Percentiles rank a stretch among this genome's conserved stretches.
phyloP scores from a whole-genome alignment of 352 stramenopile species.

The Lagenidium sp. region DNA sequence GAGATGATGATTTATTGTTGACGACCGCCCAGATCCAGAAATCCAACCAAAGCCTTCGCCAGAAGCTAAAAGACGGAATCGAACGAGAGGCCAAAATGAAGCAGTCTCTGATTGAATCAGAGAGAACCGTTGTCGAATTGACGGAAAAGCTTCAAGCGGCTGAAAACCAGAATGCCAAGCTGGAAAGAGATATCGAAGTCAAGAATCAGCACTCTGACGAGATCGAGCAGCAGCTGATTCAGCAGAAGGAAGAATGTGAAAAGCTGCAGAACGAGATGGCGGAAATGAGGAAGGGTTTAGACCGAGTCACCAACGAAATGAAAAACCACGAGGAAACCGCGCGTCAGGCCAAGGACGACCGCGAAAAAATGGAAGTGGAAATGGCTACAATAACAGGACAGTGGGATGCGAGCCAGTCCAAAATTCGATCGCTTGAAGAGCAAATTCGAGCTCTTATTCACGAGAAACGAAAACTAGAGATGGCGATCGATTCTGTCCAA shows the following conservation, averaged over 20 bases:
- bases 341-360: slow-evolving; percentile 2
- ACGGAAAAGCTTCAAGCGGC: slow-evolving; percentile 5
- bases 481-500: slow-evolving; percentile 10
- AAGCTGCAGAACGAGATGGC: slow-evolving; percentile 7
- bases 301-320: no score
- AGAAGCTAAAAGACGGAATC: slow-evolving; percentile 3
- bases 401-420: slow-evolving; percentile 1
- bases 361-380: slow-evolving; percentile 4
- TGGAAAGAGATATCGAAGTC: slow-evolving; percentile 4
- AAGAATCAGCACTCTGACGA: neutral
- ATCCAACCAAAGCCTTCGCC: slow-evolving; percentile 7
- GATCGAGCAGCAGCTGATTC: neutral
- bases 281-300: no score
- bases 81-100: slow-evolving; percentile 9
- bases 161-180: neutral
- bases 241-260: slow-evolving; percentile 5
- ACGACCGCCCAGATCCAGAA: slow-evolving; percentile 4
- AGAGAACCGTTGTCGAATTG: neutral
- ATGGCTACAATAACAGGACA: slow-evolving; percentile 7
- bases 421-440: slow-evolving; percentile 3
- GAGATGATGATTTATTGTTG: neutral
- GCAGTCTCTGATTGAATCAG: neutral
- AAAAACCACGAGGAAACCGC: no score
- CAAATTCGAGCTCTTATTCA: neutral
- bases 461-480: slow-evolving; percentile 5